Base-by-base conservation (phyloP, 768 basidiomycete genomes). In the Mycena latifolia region DNA sequence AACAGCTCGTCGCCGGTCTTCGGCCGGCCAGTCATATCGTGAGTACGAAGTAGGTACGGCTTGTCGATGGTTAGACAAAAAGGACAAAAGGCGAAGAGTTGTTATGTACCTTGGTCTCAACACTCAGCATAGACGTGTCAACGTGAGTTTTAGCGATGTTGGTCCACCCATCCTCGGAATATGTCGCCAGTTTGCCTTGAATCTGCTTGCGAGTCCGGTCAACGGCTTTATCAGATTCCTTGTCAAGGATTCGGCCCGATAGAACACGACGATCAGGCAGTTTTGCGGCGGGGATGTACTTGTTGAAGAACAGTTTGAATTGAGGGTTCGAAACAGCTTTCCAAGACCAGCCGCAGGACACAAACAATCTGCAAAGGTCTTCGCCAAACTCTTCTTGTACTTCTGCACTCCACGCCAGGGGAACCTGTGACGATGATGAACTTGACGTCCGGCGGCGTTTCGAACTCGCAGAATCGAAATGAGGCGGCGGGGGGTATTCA, bases 121-220 rank as follows among this genome's bases (percentile, higher is more conserved):
- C 74, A 28, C 48, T 76, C 7, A 78, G 63, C 68, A 73, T 65
- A 4, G 74, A 69, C 0, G 72, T 67, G 31, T 76, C 64, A 29
- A 78, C 41, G 5, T 72, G 59, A 10, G 63, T 66, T 43, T 74
- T 75, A 11, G 72, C 65, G n/a, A 73, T 59, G 60, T 77, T 77
- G 60, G 75, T 78, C 74, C 74, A 78, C 7, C 78, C 75, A 61
- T 79, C 76, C 29, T 73, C 74, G 39, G 72, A 69, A 11, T 75
- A 73, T 3, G 73, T 77, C 8, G 66, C 76, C 22, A 67, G 29
- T 28, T 68, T 59, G 8, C 47, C 47, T 27, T 73, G 35, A 17
- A 72, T 66, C 22, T 43, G 25, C 1, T 31, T 29, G 25, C 55
- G 62, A 10, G 60, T 69, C 9, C 28, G 9, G 0, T 17, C 41